Conservation (phyloP, 805 yeast species). For the Pichia scutulata region DNA sequence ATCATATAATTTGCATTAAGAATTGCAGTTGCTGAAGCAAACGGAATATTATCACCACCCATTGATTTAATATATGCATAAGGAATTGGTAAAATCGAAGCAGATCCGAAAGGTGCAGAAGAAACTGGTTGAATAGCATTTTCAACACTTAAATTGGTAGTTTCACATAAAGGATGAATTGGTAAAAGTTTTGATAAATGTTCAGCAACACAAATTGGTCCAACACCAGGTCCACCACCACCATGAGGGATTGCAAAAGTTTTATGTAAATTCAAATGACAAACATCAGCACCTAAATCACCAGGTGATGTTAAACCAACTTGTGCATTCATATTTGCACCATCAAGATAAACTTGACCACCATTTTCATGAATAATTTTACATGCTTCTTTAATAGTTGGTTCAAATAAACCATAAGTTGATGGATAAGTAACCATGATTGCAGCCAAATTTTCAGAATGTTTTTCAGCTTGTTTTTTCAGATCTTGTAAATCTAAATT, state of each 20-base stretch:
- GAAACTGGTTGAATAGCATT: slow-evolving; percentile 68
- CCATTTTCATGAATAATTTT: slow-evolving; percentile 80
- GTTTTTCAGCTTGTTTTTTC: slow-evolving; percentile 59
- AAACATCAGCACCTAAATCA: slow-evolving; percentile 95
- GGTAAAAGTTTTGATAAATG: slow-evolving; percentile 83
- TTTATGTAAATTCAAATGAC: slow-evolving; percentile 94
- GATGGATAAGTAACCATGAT: slow-evolving; percentile 97
- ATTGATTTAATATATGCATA: slow-evolving; percentile 92
- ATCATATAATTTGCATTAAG: slow-evolving; percentile 96
- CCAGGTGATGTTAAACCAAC: slow-evolving; percentile 97
- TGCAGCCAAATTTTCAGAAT: slow-evolving; percentile 70
- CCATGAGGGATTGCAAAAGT: slow-evolving; percentile 98
- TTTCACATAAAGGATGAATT: slow-evolving; percentile 57
- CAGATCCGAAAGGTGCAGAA: slow-evolving; percentile 95
- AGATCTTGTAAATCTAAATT: slow-evolving; percentile 78
- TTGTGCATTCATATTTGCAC: slow-evolving; percentile 99
- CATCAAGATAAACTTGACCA: slow-evolving; percentile 95
- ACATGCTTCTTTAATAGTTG: slow-evolving; percentile 77
- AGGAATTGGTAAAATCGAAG: slow-evolving; percentile 86
- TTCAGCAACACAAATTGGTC: slow-evolving; percentile 88
- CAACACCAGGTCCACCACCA: slow-evolving; percentile 99
- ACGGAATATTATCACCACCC: slow-evolving; percentile 79
- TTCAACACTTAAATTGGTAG: slow-evolving; percentile 31
- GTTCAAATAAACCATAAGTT: slow-evolving; percentile 94
- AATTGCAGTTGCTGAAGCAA: slow-evolving; percentile 84